Percentiles rank a stretch among this genome's conserved stretches.
Conservation (phyloP, 495 filamentous ascomycete genomes). For the Aspergillus bridgeri region DNA sequence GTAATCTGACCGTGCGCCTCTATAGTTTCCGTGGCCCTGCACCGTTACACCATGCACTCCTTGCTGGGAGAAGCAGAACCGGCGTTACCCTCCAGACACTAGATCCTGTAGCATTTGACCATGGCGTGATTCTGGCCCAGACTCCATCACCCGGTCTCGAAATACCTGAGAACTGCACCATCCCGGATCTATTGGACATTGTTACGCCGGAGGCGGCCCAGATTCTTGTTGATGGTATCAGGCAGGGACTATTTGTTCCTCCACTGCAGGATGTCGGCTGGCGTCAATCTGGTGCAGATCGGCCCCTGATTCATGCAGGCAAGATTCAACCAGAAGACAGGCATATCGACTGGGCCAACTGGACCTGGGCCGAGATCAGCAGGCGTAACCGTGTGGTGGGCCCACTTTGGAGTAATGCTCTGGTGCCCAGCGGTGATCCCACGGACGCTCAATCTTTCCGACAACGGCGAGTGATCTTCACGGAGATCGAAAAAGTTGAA, state of each 20-base stretch:
- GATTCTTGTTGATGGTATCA: slow-evolving; percentile 60
- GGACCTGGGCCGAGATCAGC: slow-evolving; percentile 46
- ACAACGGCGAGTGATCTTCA: slow-evolving; percentile 38
- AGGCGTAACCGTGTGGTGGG: slow-evolving; percentile 50
- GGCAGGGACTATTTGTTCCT: slow-evolving; percentile 59
- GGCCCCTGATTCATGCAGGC: slow-evolving; percentile 38
- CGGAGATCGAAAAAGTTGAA: slow-evolving; percentile 36
- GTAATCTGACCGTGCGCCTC: slow-evolving; percentile 5
- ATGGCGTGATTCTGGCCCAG: slow-evolving; percentile 70
- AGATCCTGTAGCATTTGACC: slow-evolving; percentile 70
- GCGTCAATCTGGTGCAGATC: slow-evolving; percentile 16
- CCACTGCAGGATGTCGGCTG: slow-evolving; percentile 48
- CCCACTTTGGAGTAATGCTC: slow-evolving; percentile 50
- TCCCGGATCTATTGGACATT: slow-evolving; percentile 38
- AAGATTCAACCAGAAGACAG: slow-evolving; percentile 54
- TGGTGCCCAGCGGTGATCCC: slow-evolving; percentile 21
- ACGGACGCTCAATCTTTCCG: slow-evolving; percentile 23
- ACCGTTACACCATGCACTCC: slow-evolving; percentile 74
- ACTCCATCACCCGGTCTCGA: slow-evolving; percentile 51
- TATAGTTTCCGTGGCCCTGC: slow-evolving; percentile 69
- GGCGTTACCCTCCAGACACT: slow-evolving; percentile 85
- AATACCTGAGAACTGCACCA: slow-evolving; percentile 42
- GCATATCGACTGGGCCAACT: slow-evolving; percentile 51
- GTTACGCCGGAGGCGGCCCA: slow-evolving; percentile 50
- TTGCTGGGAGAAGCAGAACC: slow-evolving; percentile 51